phyloP scores from a whole-genome alignment of 2,329 filamentous ascomycete species.

The Myriangium duriaei region DNA sequence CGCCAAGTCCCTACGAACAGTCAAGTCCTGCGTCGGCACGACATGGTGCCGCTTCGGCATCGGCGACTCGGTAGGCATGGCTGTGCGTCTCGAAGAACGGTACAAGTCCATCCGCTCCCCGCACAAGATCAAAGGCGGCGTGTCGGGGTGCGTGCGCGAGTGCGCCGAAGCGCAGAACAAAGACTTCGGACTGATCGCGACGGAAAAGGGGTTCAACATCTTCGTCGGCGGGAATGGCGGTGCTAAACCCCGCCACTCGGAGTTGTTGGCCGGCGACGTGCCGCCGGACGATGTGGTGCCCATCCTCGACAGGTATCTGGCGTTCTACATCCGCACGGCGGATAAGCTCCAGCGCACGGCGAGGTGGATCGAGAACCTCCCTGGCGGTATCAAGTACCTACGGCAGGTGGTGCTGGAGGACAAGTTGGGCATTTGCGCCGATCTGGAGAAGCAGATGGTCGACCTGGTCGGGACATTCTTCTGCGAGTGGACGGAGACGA shows the following conservation, averaged over 20 bases:
- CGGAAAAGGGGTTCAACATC: conserved; percentile 87
- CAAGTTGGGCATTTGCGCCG: conserved; percentile 71
- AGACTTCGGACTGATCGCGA: conserved; percentile 85
- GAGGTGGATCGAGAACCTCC: conserved; percentile 72
- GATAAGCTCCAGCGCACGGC: conserved; percentile 84
- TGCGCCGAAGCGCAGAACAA: conserved; percentile 89
- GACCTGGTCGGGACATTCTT: conserved; percentile 74
- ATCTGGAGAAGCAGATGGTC: conserved; percentile 79
- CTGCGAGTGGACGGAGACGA: conserved; percentile 81
- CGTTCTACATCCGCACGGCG: conserved; percentile 87
- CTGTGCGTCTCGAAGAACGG: conserved; percentile 72
- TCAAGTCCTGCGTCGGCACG: conserved; percentile 84
- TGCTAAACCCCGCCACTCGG: conserved; percentile 68
- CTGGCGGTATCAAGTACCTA: conserved; percentile 73
- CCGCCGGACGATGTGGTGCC: conserved; percentile 69
- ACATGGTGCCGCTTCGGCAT: conserved; percentile 87
- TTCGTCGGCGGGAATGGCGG: conserved; percentile 85
- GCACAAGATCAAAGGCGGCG: conserved; percentile 84
- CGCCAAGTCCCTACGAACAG: conserved; percentile 74
- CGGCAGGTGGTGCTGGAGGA: conserved; percentile 73
- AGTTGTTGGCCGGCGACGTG: conserved; percentile 77
- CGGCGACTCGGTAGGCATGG: conserved; percentile 83
- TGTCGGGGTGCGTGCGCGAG: conserved; percentile 83
- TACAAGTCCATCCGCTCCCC: conserved; percentile 85
- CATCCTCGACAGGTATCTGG: conserved; percentile 77